Conservation (phyloP, 495 filamentous ascomycete species). For the Podospora tetraspora region DNA sequence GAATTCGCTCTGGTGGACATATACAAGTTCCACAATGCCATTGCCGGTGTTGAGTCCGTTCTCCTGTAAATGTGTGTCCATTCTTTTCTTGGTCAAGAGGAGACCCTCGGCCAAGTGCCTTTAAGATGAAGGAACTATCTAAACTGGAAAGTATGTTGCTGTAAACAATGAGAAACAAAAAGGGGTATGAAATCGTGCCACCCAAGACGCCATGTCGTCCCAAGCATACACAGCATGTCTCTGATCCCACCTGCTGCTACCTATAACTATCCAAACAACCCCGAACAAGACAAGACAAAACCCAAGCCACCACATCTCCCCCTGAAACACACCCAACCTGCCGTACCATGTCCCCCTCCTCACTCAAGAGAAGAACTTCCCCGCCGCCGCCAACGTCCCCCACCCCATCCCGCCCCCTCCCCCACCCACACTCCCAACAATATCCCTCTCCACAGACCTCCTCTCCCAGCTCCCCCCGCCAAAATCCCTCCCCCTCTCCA, state of each 20-base stretch:
- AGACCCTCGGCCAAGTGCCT: neutral
- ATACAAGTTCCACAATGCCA: neutral
- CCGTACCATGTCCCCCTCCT: too few species aligned
- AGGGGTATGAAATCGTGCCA: neutral
- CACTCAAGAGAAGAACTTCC: slow-evolving; percentile 59
- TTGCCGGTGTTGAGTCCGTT: neutral
- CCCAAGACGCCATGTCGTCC: slow-evolving; percentile 5
- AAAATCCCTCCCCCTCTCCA: slow-evolving; percentile 27
- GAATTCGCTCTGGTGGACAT: neutral
- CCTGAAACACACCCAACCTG: neutral
- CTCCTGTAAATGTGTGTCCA: neutral
- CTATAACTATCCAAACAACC: neutral
- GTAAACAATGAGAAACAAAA: slow-evolving; percentile 3
- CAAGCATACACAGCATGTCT: slow-evolving; percentile 1
- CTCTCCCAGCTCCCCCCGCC: slow-evolving; percentile 40
- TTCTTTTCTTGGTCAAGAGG: neutral
- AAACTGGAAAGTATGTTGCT: neutral
- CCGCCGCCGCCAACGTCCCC: slow-evolving; percentile 50
- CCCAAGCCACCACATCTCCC: neutral
- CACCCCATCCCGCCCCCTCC: slow-evolving; percentile 32
- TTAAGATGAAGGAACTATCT: neutral
- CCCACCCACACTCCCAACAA: slow-evolving; percentile 19
- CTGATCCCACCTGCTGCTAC: neutral
- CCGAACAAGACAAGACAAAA: neutral
- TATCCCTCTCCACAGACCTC: slow-evolving; percentile 34